These are phyloP conservation scores for Corylus americana DNA, from an alignment of 306 rosid species.

Conservation along the genomic window DNA sequence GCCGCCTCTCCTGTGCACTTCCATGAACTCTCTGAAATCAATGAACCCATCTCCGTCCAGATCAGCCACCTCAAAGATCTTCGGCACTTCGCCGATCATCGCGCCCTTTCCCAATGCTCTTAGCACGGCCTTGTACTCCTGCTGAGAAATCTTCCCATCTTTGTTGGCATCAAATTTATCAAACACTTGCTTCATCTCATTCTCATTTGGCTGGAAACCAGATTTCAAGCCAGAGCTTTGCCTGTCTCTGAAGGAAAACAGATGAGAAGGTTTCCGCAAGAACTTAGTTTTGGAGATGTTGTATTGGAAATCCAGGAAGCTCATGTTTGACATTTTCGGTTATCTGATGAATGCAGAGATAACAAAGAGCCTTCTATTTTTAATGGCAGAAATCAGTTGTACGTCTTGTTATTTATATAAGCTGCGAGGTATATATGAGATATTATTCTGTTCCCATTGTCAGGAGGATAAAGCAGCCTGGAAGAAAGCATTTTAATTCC, in stretches of 20 bases:
- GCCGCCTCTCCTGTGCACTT: conserved; percentile 65
- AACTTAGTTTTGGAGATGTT: conserved; percentile 59
- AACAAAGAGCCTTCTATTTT: neutral
- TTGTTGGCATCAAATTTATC: conserved; percentile 71
- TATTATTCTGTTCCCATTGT: conserved; percentile 8
- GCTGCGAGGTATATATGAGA: conserved; percentile 13
- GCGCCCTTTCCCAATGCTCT: conserved; percentile 59
- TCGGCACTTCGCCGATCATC: conserved; percentile 51
- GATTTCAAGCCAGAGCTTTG: conserved; percentile 50
- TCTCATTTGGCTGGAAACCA: conserved; percentile 51
- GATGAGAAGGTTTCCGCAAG: conserved; percentile 55
- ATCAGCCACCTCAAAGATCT: conserved; percentile 69
- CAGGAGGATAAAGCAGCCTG: neutral
- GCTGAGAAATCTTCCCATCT: conserved; percentile 77
- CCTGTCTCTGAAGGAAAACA: conserved; percentile 50
- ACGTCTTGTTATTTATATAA: conserved; percentile 7
- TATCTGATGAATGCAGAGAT: neutral
- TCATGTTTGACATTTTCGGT: conserved; percentile 44
- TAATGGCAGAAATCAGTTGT: conserved; percentile 3
- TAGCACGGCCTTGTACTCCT: conserved; percentile 63
- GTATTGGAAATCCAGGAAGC: conserved; percentile 82
- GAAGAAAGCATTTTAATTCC: conserved; percentile 28
- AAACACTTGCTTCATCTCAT: conserved; percentile 78
- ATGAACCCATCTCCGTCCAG: conserved; percentile 82
- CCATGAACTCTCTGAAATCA: conserved; percentile 70